These are phyloP conservation scores for Anacardium occidentale DNA, from an alignment of 345 rosid genomes.

Conservation along the genomic window DNA sequence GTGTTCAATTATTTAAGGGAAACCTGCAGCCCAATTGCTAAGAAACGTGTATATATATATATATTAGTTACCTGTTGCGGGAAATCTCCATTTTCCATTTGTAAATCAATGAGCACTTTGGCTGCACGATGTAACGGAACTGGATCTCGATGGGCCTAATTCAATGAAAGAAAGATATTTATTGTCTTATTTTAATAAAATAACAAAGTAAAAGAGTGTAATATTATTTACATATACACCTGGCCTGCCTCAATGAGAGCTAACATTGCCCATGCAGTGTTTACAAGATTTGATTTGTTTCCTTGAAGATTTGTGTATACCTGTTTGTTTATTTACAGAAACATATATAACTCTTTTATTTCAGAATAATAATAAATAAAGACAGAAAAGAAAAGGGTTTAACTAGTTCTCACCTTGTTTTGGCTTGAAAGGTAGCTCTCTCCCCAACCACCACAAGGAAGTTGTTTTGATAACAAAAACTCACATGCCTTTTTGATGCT, in stretches of 20 bases:
- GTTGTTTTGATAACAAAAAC: constrained; percentile 60
- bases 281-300: constrained; percentile 47
- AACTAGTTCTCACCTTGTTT: constrained; percentile 33
- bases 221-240: constrained; percentile 28
- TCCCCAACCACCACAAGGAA: constrained; percentile 67
- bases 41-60: no score
- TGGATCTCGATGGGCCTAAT: constrained; percentile 50
- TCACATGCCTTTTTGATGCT: constrained; percentile 51
- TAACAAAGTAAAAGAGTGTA: no score
- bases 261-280: constrained; percentile 75
- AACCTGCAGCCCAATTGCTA: no score
- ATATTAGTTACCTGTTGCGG: constrained; percentile 52
- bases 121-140: constrained; percentile 58
- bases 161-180: not conserved
- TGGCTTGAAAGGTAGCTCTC: constrained; percentile 71
- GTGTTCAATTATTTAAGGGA: no score
- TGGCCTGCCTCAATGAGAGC: constrained; percentile 69
- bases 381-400: no score
- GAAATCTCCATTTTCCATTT: constrained; percentile 66
- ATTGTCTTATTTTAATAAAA: no score
- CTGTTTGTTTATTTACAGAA: constrained; percentile 25
- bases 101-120: constrained; percentile 43
- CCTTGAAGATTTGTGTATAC: constrained; percentile 50
- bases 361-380: no score
- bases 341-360: no score